Evolutionary conservation across 495 filamentous ascomycete species (phyloP).

Genomic region (Cetradonia linearis): DNA sequence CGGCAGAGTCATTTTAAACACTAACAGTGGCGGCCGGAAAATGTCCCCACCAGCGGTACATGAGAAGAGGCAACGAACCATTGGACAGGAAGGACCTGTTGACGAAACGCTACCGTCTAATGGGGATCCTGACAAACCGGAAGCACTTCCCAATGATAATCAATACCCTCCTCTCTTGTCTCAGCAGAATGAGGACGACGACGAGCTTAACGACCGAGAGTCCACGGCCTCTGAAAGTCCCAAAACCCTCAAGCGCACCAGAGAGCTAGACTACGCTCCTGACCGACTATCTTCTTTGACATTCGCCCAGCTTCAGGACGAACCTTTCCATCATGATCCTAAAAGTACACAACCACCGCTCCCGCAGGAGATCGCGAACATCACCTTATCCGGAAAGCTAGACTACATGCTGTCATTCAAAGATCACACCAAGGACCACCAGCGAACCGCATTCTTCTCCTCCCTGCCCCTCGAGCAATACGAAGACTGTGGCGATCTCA

Average conservation of each 20-base stretch:
- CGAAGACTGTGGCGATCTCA: conserved; percentile 74
- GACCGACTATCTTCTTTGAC: conserved; percentile 42
- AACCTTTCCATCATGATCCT: conserved; percentile 48
- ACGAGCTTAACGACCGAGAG: background rate
- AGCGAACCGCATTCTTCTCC: conserved; percentile 53
- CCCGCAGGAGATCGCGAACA: conserved; percentile 13
- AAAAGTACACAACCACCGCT: conserved; percentile 16
- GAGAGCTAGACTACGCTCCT: conserved; percentile 43
- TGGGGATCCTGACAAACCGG: background rate
- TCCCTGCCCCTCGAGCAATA: conserved; percentile 60
- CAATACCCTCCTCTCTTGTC: background rate
- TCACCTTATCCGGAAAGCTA: conserved; percentile 35
- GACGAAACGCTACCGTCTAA: background rate
- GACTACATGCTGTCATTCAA: conserved; percentile 31
- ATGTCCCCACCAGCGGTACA: background rate
- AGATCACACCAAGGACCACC: conserved; percentile 24
- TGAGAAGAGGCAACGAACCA: background rate
- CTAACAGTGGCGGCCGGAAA: background rate
- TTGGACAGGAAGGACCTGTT: background rate
- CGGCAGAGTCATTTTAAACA: background rate
- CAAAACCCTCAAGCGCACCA: conserved; percentile 19
- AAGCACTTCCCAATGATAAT: background rate
- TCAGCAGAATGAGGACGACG: background rate
- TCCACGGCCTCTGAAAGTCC: background rate
- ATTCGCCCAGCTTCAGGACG: conserved; percentile 41